These are phyloP conservation scores for Saccharomyces hybrid DNA, from an alignment of 1,139 yeast genomes.

Conservation along the genomic window DNA sequence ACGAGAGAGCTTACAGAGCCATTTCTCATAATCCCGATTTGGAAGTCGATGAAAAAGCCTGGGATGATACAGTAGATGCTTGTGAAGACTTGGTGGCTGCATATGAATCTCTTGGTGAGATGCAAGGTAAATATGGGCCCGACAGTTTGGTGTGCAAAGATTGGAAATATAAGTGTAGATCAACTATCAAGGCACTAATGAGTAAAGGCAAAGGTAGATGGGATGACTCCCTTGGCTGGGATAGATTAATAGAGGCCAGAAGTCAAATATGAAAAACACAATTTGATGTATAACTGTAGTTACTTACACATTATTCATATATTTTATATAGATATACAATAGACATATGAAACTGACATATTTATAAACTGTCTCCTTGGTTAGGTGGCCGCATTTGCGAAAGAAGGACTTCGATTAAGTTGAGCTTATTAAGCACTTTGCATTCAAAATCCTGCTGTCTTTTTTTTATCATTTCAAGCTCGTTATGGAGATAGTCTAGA, in stretches of 20 bases:
- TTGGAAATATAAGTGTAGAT: constrained; percentile 80
- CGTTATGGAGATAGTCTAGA: neutral
- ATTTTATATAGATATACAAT: neutral
- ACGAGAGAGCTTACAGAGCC: constrained; percentile 82
- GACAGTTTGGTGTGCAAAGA: constrained; percentile 82
- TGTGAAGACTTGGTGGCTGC: constrained; percentile 80
- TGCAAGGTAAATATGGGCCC: constrained; percentile 77
- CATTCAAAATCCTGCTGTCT: neutral
- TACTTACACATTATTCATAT: neutral
- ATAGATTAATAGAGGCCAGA: constrained; percentile 49
- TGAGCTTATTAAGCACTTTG: neutral
- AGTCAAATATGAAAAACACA: constrained; percentile 18
- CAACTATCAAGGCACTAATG: constrained; percentile 64
- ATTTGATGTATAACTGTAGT: neutral
- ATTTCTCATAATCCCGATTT: constrained; percentile 57
- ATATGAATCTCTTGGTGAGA: constrained; percentile 77
- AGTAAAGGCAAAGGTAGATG: constrained; percentile 72
- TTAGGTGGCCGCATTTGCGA: neutral
- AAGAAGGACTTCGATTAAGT: neutral
- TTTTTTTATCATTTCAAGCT: neutral
- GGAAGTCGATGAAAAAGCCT: constrained; percentile 51
- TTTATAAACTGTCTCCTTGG: neutral
- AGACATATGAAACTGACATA: neutral
- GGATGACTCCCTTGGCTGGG: constrained; percentile 80
- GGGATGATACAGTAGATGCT: constrained; percentile 77